These are phyloP conservation scores for Pseudognaphalium luteoalbum DNA, from an alignment of 129 eudicot species.

Conservation along the genomic window DNA sequence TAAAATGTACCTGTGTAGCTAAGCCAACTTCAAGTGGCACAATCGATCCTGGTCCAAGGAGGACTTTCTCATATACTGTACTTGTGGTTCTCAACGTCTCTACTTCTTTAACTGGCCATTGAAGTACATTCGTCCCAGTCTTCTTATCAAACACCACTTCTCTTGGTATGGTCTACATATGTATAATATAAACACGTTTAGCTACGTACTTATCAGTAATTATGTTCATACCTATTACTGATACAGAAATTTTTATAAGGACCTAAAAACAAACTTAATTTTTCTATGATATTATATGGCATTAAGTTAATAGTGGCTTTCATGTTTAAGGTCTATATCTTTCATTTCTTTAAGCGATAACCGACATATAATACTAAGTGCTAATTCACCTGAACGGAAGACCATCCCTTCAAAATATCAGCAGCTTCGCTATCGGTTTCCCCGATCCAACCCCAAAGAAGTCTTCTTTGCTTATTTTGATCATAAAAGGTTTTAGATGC, in stretches of 20 bases:
- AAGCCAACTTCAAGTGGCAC: constrained; percentile 56
- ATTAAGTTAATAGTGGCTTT: too few relatives aligned
- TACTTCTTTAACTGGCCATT: constrained; percentile 88
- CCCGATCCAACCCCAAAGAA: constrained; percentile 85
- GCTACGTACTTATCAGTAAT: too few relatives aligned
- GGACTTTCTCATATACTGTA: constrained; percentile 30
- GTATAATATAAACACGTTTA: not conserved
- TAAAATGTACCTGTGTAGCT: constrained; percentile 64
- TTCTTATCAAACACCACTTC: constrained; percentile 70
- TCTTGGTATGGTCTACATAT: constrained; percentile 74
- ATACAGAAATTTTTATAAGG: too few relatives aligned
- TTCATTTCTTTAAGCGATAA: too few relatives aligned
- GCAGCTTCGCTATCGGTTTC: constrained; percentile 70
- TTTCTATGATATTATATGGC: too few relatives aligned
- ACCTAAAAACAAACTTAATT: too few relatives aligned
- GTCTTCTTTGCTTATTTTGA: constrained; percentile 52
- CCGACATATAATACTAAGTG: too few relatives aligned
- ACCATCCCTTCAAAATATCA: constrained; percentile 81
- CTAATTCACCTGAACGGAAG: constrained; percentile 67
- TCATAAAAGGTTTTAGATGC: constrained; percentile 91
- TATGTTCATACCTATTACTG: too few relatives aligned
- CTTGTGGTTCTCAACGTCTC: constrained; percentile 52
- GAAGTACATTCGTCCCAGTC: constrained; percentile 69
- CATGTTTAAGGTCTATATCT: too few relatives aligned
- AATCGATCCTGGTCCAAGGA: constrained; percentile 72